Evolutionary conservation across 768 basidiomycete species (phyloP), one percentile per base, ranked within the genome.

Genomic region (Pholiota microspora): DNA sequence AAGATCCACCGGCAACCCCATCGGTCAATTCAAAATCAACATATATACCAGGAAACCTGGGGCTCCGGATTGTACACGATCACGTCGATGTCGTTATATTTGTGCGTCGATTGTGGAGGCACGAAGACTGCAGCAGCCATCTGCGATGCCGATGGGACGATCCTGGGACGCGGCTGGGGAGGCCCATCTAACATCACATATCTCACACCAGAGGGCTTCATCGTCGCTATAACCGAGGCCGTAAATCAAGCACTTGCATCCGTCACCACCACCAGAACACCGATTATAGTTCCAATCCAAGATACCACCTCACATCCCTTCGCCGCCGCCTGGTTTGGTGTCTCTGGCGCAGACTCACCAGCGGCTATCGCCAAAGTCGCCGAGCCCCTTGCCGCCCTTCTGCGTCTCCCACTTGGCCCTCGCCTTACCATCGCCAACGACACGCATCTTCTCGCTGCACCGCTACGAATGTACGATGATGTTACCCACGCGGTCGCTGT

Each of bases 161-260:
- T 92, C 60, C 54, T 91, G 40, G 86, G 85, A 1, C 84, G 87
- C 40, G 89, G 83, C 1, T 67, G 75, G 15, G 84, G 84, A 7
- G 91, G 91, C 2, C 88, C 90, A 0, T 93, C 92, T 60, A 96
- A 96, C 70, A 89, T 89, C 69, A 79, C 90, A 21, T 91, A 91
- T 71, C 83, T 92, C 62, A 77, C 85, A 28, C 63, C 82, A 15
- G 69, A 78, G n/a, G 77, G 72, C 31, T 92, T 91, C 71, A 73
- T 79, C 42, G 61, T 69, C 3, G 77, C 82, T 5, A 74, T 93
- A 36, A 67, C 67, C 0, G 65, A 67, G 10, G 81, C 88, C 12
- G 73, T 87, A 49, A 70, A 72, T 53, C 62, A 73, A 52, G 87
- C 88, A 7, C 79, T 89, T 56, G 71, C 73, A 58, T 70, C 75